A percentile compares a stretch with the other conserved stretches of the same genome.
These are phyloP conservation scores for Fraxinus floribunda DNA, from an alignment of 305 asterid genomes.

Conservation along the genomic window DNA sequence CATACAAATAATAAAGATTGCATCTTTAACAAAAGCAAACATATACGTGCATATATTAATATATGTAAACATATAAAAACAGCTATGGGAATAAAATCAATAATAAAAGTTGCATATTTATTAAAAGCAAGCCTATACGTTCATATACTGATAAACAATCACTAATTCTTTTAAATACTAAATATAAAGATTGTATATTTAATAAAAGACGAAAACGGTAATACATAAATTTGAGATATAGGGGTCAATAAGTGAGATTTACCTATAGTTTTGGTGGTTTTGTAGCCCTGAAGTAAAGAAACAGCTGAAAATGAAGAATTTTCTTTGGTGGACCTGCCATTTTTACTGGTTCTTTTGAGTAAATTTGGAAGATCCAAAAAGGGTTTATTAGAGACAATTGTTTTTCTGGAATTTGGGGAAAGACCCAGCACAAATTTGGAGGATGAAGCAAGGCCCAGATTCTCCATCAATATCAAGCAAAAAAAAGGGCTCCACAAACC, in stretches of 20 bases:
- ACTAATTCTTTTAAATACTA: not conserved
- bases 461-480: slow-evolving; percentile 49
- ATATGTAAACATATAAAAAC: not conserved
- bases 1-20: not conserved
- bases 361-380: slow-evolving; percentile 55
- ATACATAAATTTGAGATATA: not conserved
- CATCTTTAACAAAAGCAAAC: not conserved
- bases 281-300: slow-evolving; percentile 46
- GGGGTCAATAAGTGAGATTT: slow-evolving; percentile 7
- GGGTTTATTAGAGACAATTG: slow-evolving; percentile 46
- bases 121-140: not conserved
- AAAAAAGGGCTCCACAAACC: not conserved
- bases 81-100: not conserved
- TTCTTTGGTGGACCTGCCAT: slow-evolving; percentile 35
- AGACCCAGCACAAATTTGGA: slow-evolving; percentile 65
- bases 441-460: slow-evolving; percentile 57
- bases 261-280: slow-evolving; percentile 59
- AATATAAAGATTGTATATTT: not conserved
- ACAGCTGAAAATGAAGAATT: slow-evolving; percentile 40
- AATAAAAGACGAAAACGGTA: not conserved
- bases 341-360: slow-evolving; percentile 34
- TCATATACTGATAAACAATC: not conserved
- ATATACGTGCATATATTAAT: not conserved
- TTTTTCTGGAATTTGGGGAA: slow-evolving; percentile 47
- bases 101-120: not conserved